Evolutionary conservation across 2,329 filamentous ascomycete species (phyloP), one percentile per base, ranked within the genome.

Genomic region (Shiraia sp.): DNA sequence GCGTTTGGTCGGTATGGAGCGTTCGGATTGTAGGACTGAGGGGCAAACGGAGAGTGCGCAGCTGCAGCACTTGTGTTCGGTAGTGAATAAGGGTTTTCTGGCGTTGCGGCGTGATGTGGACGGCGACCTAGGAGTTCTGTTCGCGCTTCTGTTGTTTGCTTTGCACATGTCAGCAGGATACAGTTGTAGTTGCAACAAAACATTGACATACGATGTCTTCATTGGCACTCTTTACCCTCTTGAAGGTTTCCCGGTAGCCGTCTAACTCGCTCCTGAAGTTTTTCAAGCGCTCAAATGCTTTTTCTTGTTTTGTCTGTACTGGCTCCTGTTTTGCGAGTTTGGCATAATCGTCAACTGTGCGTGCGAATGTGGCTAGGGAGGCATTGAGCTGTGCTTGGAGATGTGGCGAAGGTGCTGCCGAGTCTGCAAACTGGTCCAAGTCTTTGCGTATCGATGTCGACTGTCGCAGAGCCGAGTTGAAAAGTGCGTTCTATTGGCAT

Each of bases 271-370:
- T 71, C 44, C 89, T 85, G 72, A 99, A 99, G 59, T 84, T 89
- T 69, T 88, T 87, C 44, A 96, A 79, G 31, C 93, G 83, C 65
- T 95, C 90, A 51, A 83, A 78, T 1, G 92, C 93, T 65, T 97
- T 96, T 46, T 93, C 86, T 57, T 95, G 88, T 72, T 97, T 99
- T 45, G 88, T 86, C 4, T 87, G 81, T 42, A 95, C 91, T 23
- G 96, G 82, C 70, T 99, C 93, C 60, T 92, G 88, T 53, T 88
- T 88, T 1, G 91, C 87, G 22, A 95, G 82, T 40, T 81, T 80
- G 61, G 87, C 83, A 76, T 99, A 99, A 66, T 96, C 91, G 73
- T 96, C 91, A 52, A 99, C 79, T 1, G 90, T 95, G 47, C 93
- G 89, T 32, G 87, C 82, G 69, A 99, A 90, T 45, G 90, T 83